These are phyloP conservation scores for Tolypocladium nubicola DNA, from an alignment of 2,329 filamentous ascomycete species.

Conservation along the genomic window DNA sequence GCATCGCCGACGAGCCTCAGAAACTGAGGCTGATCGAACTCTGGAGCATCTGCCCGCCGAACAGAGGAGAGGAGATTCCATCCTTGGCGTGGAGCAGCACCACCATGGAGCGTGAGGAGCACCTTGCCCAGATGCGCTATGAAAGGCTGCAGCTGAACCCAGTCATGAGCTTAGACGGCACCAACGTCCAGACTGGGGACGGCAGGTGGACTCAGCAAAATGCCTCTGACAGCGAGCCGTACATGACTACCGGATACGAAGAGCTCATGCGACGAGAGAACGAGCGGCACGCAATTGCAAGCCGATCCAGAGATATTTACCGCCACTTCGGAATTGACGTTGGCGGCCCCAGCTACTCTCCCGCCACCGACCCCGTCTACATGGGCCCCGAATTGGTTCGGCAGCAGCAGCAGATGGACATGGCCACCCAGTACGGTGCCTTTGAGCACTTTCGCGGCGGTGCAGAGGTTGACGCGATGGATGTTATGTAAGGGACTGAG, in stretches of 20 bases:
- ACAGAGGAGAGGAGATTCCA: conserved; percentile 41
- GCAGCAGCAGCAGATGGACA: conserved; percentile 41
- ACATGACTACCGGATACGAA: conserved; percentile 77
- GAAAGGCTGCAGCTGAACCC: conserved; percentile 32
- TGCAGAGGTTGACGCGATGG: conserved; percentile 38
- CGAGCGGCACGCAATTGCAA: conserved; percentile 28
- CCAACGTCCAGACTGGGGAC: conserved; percentile 38
- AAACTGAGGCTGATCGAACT: conserved; percentile 68
- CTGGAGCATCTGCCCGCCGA: conserved; percentile 72
- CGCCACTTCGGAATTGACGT: conserved; percentile 31
- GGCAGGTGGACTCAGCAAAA: conserved; percentile 37
- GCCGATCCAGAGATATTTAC: conserved; percentile 29
- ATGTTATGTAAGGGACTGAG: conserved; percentile 25
- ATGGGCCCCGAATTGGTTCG: conserved; percentile 31
- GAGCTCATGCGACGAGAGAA: conserved; percentile 55
- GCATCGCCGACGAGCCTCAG: conserved; percentile 61
- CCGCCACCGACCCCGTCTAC: conserved; percentile 62
- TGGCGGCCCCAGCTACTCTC: conserved; percentile 33
- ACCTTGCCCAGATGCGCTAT: conserved; percentile 51
- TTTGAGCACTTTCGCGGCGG: conserved; percentile 37
- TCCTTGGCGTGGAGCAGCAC: conserved; percentile 42
- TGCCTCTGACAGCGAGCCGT: conserved; percentile 56
- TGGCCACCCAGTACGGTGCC: conserved; percentile 60
- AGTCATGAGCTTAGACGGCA: conserved; percentile 44
- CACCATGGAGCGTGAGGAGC: conserved; percentile 45